phyloP scores from a whole-genome alignment of 1,284 basidiomycete species.

The Leccinum subrobustum region DNA sequence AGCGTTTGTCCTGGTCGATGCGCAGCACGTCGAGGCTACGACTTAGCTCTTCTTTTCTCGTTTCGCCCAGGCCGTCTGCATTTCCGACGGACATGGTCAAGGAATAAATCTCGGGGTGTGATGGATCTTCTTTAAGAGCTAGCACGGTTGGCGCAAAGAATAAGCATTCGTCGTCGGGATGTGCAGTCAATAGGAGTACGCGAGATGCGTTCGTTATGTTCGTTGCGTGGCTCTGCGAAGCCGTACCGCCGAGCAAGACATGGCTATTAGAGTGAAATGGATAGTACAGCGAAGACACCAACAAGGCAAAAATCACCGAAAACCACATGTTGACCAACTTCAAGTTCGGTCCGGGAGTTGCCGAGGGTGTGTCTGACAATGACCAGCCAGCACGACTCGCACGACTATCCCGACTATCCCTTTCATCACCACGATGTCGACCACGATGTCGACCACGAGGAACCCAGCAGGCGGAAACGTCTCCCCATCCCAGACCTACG shows the following conservation, averaged over 20 bases:
- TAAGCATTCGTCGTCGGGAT: constrained; percentile 91
- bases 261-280: constrained; percentile 26
- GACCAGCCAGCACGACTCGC: constrained; percentile 18
- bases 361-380: constrained; percentile 23
- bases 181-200: constrained; percentile 76
- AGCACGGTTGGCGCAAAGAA: constrained; percentile 87
- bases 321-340: constrained; percentile 22
- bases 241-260: constrained; percentile 13
- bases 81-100: constrained; percentile 71
- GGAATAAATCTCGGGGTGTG: constrained; percentile 43
- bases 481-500: constrained; percentile 66
- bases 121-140: constrained; percentile 38
- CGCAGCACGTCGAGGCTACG: constrained; percentile 73
- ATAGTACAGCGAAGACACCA: constrained; percentile 28
- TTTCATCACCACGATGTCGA: constrained; percentile 12
- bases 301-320: constrained; percentile 16
- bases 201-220: constrained; percentile 19
- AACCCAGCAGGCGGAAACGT: constrained; percentile 25
- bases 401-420: constrained; percentile 25
- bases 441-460: constrained; percentile 17
- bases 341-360: constrained; percentile 14
- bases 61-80: constrained; percentile 75
- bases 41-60: constrained; percentile 64
- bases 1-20: constrained; percentile 53
- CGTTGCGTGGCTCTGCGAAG: constrained; percentile 1